Percentiles rank a stretch among this genome's conserved stretches.
Conservation (phyloP, 441 rosid species). For the Dalechampia spathulata region DNA sequence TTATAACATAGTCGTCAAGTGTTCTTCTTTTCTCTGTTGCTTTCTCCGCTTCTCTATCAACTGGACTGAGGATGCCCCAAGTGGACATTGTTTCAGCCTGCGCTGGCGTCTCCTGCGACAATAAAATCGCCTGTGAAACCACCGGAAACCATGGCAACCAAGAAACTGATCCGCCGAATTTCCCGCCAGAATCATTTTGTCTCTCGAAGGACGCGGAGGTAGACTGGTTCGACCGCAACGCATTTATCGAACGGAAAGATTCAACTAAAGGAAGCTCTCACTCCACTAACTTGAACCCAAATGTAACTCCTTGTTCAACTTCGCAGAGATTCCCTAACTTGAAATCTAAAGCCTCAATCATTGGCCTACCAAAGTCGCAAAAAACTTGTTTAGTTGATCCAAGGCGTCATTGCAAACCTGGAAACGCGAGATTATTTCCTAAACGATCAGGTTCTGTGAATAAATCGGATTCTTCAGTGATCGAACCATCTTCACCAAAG, state of each 20-base stretch:
- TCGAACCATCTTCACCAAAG: constrained; percentile 84
- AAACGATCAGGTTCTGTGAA: constrained; percentile 45
- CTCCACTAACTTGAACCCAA: constrained; percentile 21
- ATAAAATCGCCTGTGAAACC: constrained; percentile 67
- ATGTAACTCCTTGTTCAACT: constrained; percentile 31
- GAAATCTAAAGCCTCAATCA: constrained; percentile 52
- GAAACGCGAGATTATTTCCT: constrained; percentile 45
- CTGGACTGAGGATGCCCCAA: constrained; percentile 68
- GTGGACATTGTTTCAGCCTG: constrained; percentile 78
- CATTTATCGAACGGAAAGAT: constrained; percentile 66
- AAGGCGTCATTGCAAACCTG: constrained; percentile 45
- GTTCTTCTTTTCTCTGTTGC: no score
- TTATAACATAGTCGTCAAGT: no score
- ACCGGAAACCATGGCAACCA: background rate
- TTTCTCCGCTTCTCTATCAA: no score
- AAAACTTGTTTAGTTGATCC: constrained; percentile 44
- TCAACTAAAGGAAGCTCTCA: constrained; percentile 57
- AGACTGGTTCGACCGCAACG: constrained; percentile 84
- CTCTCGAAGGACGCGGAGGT: constrained; percentile 67
- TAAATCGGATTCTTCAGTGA: constrained; percentile 38
- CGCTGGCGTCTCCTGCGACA: constrained; percentile 54
- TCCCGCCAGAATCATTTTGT: constrained; percentile 78
- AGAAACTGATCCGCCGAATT: constrained; percentile 19
- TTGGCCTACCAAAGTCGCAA: constrained; percentile 75
- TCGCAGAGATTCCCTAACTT: constrained; percentile 47